These are phyloP conservation scores for Cladosporium sp. DNA, from an alignment of 2,329 filamentous ascomycete species.

Conservation along the genomic window DNA sequence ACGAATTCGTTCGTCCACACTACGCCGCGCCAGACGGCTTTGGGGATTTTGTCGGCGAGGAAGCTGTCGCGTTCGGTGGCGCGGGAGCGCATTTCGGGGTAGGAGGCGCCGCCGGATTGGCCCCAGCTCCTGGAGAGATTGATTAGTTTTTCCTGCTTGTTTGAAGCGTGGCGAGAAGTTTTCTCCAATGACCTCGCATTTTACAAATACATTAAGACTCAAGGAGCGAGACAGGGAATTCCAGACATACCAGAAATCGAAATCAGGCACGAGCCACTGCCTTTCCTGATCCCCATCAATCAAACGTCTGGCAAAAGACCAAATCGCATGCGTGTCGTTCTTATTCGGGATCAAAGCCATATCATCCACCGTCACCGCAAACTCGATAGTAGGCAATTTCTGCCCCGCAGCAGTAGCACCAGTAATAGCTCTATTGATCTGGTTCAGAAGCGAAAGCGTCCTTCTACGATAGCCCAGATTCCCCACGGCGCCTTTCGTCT, in stretches of 20 bases:
- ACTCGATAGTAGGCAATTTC: slow-evolving; percentile 44
- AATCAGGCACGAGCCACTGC: slow-evolving; percentile 49
- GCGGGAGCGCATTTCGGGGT: slow-evolving; percentile 17
- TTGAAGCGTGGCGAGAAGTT: too few relatives aligned
- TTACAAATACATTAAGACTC: too few relatives aligned
- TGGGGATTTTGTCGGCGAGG: slow-evolving; percentile 24
- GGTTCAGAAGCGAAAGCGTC: slow-evolving; percentile 37
- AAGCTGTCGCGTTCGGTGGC: slow-evolving; percentile 20
- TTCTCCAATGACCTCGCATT: too few relatives aligned
- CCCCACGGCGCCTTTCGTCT: slow-evolving; percentile 20
- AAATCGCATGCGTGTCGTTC: slow-evolving; percentile 18
- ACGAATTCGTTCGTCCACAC: slow-evolving; percentile 25
- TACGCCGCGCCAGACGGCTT: slow-evolving; percentile 29
- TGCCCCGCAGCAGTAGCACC: slow-evolving; percentile 32
- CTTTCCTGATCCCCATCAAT: slow-evolving; percentile 32
- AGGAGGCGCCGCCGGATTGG: slow-evolving; percentile 14
- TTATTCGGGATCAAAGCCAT: slow-evolving; percentile 19
- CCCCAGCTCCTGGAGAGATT: slow-evolving; percentile 25
- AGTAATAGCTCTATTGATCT: slow-evolving; percentile 44
- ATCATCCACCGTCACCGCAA: slow-evolving; percentile 44
- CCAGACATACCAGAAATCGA: slow-evolving; percentile 48
- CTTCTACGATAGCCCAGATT: slow-evolving; percentile 23
- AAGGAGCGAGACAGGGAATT: too few relatives aligned
- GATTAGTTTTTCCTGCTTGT: too few relatives aligned
- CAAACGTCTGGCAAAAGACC: slow-evolving; percentile 18